Percentiles rank a stretch among this genome's conserved stretches.
Evolutionary conservation across 2,329 filamentous ascomycete species (phyloP).

Genomic region (Epichloe gansuensis): DNA sequence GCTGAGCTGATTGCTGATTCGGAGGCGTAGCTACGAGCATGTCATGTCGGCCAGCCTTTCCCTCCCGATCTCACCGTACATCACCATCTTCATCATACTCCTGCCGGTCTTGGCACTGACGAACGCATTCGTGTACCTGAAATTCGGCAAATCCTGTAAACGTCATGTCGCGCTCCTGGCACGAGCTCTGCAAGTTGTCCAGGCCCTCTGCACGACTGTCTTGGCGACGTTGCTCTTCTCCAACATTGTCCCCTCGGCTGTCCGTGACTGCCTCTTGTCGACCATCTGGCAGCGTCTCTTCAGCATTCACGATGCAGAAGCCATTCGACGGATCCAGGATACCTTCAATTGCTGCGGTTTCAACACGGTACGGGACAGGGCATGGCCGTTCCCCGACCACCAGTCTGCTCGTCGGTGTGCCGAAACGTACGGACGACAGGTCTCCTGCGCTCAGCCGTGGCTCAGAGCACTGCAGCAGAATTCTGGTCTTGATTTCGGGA

Average conservation of each 20-base stretch:
- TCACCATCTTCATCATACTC: slow-evolving; percentile 1
- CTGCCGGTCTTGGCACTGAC: slow-evolving; percentile 1
- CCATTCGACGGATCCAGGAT: slow-evolving; percentile 47
- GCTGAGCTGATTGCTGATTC: background rate
- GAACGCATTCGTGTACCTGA: background rate
- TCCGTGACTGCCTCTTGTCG: slow-evolving; percentile 9
- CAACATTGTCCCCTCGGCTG: slow-evolving; percentile 6
- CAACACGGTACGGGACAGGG: slow-evolving; percentile 37
- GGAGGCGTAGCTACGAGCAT: slow-evolving; percentile 2
- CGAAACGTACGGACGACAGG: slow-evolving; percentile 27
- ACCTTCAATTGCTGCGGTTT: slow-evolving; percentile 51
- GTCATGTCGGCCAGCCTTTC: slow-evolving; percentile 1
- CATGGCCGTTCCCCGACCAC: slow-evolving; percentile 41
- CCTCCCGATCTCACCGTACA: slow-evolving; percentile 2
- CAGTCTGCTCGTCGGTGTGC: slow-evolving; percentile 23
- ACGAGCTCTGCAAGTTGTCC: slow-evolving; percentile 3
- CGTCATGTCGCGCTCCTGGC: background rate
- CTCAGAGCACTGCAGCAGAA: slow-evolving; percentile 16
- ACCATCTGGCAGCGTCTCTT: slow-evolving; percentile 12
- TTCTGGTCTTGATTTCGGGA: slow-evolving; percentile 31
- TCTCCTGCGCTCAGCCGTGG: slow-evolving; percentile 39
- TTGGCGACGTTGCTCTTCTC: slow-evolving; percentile 11
- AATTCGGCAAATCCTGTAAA: background rate
- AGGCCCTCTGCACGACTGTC: slow-evolving; percentile 6
- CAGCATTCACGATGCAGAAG: slow-evolving; percentile 28